These are phyloP conservation scores for Sequoia sempervirens DNA, from an alignment of 75 land plant species.

Conservation along the genomic window DNA sequence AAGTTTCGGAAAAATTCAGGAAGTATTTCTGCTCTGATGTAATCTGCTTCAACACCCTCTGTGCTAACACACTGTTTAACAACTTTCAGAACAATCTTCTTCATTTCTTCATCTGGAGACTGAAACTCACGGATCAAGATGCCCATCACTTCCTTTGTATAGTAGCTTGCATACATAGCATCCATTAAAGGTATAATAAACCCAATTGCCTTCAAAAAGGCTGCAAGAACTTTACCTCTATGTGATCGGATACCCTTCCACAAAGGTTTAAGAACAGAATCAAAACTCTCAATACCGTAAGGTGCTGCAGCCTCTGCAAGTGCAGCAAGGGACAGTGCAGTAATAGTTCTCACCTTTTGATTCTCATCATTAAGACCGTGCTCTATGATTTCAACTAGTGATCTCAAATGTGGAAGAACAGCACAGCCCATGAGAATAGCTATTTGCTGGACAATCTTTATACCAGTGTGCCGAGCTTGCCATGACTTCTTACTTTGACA, in stretches of 20 bases:
- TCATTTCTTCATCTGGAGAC: slow-evolving; percentile 99
- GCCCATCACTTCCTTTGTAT: slow-evolving; percentile 96
- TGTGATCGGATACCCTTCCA: slow-evolving; percentile 98
- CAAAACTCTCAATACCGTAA: slow-evolving; percentile 98
- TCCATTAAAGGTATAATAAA: slow-evolving; percentile 98
- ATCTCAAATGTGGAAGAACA: slow-evolving; percentile 89
- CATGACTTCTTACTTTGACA: slow-evolving; percentile 99
- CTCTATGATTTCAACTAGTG: slow-evolving; percentile 93
- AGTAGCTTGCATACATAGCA: slow-evolving; percentile 93
- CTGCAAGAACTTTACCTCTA: slow-evolving; percentile 96
- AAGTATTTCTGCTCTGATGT: slow-evolving; percentile 77
- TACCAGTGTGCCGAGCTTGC: slow-evolving; percentile 98
- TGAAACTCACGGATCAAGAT: slow-evolving; percentile 93
- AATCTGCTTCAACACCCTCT: slow-evolving; percentile 97
- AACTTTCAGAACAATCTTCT: slow-evolving; percentile 95
- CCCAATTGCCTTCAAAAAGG: slow-evolving; percentile 94
- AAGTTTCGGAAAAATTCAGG: slow-evolving; percentile 91
- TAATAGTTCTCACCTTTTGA: slow-evolving; percentile 95
- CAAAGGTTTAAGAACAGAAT: slow-evolving; percentile 95
- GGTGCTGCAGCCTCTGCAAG: slow-evolving; percentile 98
- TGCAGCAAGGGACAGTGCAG: slow-evolving; percentile 93
- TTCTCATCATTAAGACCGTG: slow-evolving; percentile 97
- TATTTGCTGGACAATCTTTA: slow-evolving; percentile 97
- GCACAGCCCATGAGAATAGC: slow-evolving; percentile 99
- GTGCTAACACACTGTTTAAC: slow-evolving; percentile 99